Evolutionary conservation across 768 basidiomycete genomes (phyloP).

Genomic region (Lentinula sp.): DNA sequence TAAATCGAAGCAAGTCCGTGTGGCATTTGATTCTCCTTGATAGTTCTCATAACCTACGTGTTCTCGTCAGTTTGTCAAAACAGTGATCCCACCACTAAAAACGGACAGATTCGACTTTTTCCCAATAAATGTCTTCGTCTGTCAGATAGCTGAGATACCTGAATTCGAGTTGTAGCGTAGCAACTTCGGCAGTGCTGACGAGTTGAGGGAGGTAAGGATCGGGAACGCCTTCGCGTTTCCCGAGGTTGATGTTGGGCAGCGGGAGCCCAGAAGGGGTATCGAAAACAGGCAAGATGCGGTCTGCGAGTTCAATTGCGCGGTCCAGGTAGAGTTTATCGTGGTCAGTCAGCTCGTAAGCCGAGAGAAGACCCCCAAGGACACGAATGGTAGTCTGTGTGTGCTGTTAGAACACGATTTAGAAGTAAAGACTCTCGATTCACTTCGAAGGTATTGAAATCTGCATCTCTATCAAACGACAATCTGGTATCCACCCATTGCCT

Average conservation of each 20-base stretch:
- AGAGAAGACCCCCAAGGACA: slow-evolving; percentile 83
- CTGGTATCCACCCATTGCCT: slow-evolving; percentile 68
- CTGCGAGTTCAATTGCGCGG: slow-evolving; percentile 76
- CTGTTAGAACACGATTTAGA: background rate
- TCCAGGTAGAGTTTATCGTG: slow-evolving; percentile 66
- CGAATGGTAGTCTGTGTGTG: slow-evolving; percentile 78
- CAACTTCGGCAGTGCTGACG: slow-evolving; percentile 80
- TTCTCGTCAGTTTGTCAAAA: background rate
- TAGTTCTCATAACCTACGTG: slow-evolving; percentile 54
- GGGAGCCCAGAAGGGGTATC: slow-evolving; percentile 81
- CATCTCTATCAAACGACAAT: slow-evolving; percentile 74
- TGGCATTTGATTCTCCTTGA: slow-evolving; percentile 55
- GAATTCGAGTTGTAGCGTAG: slow-evolving; percentile 87
- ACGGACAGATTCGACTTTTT: slow-evolving; percentile 64
- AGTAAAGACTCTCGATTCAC: slow-evolving; percentile 32
- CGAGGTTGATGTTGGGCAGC: slow-evolving; percentile 73
- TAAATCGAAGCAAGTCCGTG: slow-evolving; percentile 83
- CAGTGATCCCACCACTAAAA: background rate
- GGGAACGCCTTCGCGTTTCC: slow-evolving; percentile 47
- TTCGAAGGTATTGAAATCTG: slow-evolving; percentile 85
- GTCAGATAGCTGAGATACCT: slow-evolving; percentile 80
- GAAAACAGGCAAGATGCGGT: slow-evolving; percentile 81
- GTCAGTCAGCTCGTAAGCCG: slow-evolving; percentile 75
- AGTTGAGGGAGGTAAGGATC: slow-evolving; percentile 55
- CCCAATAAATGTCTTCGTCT: slow-evolving; percentile 76